These are phyloP conservation scores for Chlorella sp. DNA, from an alignment of 139 green algal species.

Conservation along the genomic window DNA sequence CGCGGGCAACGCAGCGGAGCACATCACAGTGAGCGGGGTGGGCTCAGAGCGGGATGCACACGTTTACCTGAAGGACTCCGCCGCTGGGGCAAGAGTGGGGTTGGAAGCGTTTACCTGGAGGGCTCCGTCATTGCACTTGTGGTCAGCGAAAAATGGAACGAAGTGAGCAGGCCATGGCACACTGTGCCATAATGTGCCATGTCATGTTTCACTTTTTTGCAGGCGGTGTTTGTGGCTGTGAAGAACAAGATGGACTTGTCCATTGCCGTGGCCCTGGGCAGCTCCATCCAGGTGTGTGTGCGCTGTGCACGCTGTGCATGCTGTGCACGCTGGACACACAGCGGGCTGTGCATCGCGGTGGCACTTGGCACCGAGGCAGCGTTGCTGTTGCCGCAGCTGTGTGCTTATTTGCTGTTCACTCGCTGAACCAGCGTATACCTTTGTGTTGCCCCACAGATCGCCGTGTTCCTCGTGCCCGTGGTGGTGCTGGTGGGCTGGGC, in stretches of 20 bases:
- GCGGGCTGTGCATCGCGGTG: no score
- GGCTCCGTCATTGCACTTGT: not conserved
- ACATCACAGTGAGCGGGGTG: constrained; percentile 67
- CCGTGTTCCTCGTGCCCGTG: constrained; percentile 86
- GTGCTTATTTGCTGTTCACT: not conserved
- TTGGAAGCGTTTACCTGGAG: not conserved
- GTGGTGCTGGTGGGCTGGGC: constrained; percentile 81
- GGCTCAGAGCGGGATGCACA: not conserved
- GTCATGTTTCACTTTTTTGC: not conserved
- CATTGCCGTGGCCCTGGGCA: constrained; percentile 85
- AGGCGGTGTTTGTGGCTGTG: constrained; percentile 87
- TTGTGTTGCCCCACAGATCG: constrained; percentile 59
- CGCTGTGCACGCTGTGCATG: not conserved
- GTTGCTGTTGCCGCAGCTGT: not conserved
- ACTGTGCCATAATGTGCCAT: no score
- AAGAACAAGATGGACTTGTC: constrained; percentile 95
- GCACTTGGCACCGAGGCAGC: no score
- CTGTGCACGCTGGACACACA: no score
- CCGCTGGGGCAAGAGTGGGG: not conserved
- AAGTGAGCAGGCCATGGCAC: no score
- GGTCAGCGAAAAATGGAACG: not conserved
- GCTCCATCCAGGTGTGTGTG: constrained; percentile 68
- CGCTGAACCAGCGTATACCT: not conserved
- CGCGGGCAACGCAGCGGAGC: constrained; percentile 90
- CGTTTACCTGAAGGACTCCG: not conserved